Base-by-base conservation (phyloP, 352 stramenopile species). In the Phytophthora rubi region DNA sequence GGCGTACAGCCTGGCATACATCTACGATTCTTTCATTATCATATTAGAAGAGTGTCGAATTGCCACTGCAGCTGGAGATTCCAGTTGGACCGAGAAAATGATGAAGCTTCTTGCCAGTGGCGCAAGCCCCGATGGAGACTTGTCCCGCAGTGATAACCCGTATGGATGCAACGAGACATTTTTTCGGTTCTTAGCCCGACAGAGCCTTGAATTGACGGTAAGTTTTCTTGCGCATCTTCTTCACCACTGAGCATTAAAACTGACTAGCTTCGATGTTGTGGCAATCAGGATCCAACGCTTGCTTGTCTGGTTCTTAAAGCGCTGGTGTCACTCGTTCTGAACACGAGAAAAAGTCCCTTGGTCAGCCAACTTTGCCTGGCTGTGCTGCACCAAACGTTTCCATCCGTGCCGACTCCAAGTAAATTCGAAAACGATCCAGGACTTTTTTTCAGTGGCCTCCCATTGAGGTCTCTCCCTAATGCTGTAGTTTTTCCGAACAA, bases 321-420 rank as follows among this genome's bases (percentile, higher is more conserved):
- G 15, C 32, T 92, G 6, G 70, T 75, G 3, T 45, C 63, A 2
- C 60, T 94, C 6, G 80, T 82, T 12, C 18, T 67, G n/a, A 65
- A 81, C 18, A 91, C 80, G 3, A 77, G 75, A 15, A 82, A 83
- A 60, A 74, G 79, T 33, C 18, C 28, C 10, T 53, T 82, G 9
- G 23, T 92, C 23, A 80, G 82, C 23, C 80, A 83, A 21, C 60
- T 94, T 28, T 90, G 82, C 47, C 62, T 89, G 13, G 73, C 82
- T 23, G 35, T 94, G 44, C 59, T 94, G n/a, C 81, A 89, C 26
- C 76, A 87, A 37, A 83, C 85, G 15, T 89, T 86, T 42, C 80
- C 81, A 2, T 66, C 59, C 15, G 56, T 53, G 9, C 47, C 65
- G 16, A 56, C 32, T 32, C 12, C 62, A 9, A 59, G 35, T 32